Evolutionary conservation across 176 grass and related monocot genomes (phyloP).

Genomic region (Triticum monococcum): DNA sequence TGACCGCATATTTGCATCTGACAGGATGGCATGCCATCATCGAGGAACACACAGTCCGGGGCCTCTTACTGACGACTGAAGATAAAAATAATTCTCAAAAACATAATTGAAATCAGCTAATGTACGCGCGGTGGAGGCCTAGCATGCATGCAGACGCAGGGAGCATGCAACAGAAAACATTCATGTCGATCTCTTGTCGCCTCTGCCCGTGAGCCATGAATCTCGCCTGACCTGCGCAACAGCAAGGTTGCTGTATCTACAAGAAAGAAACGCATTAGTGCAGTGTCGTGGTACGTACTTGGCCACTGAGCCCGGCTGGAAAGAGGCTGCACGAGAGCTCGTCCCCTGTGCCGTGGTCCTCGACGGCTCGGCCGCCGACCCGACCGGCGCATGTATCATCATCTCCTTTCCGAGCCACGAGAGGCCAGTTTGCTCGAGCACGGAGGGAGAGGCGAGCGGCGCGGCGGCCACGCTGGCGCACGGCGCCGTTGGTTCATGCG

Average conservation of each 20-base stretch:
- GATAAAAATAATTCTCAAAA: too few species aligned
- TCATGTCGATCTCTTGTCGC: neutral
- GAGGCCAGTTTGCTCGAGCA: conserved; percentile 15
- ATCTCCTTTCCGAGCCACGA: neutral
- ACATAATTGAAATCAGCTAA: too few species aligned
- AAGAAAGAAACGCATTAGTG: neutral
- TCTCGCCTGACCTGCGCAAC: neutral
- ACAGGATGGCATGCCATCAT: too few species aligned
- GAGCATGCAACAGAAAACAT: neutral
- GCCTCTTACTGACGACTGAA: too few species aligned
- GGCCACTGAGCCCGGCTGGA: neutral
- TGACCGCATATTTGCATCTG: too few species aligned
- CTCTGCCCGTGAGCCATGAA: neutral
- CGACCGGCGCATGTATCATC: neutral
- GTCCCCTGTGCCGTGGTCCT: neutral
- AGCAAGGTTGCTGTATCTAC: conserved; percentile 22
- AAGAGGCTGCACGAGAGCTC: neutral
- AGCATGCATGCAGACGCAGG: neutral
- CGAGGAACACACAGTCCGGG: too few species aligned
- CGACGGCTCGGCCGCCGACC: neutral
- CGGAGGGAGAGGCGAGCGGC: neutral
- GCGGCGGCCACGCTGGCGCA: neutral
- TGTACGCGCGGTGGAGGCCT: too few species aligned
- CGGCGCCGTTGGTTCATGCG: neutral
- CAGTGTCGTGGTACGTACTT: neutral